Evolutionary conservation across 2,329 filamentous ascomycete species (phyloP).

Genomic region (Rutstroemia sydowiana): DNA sequence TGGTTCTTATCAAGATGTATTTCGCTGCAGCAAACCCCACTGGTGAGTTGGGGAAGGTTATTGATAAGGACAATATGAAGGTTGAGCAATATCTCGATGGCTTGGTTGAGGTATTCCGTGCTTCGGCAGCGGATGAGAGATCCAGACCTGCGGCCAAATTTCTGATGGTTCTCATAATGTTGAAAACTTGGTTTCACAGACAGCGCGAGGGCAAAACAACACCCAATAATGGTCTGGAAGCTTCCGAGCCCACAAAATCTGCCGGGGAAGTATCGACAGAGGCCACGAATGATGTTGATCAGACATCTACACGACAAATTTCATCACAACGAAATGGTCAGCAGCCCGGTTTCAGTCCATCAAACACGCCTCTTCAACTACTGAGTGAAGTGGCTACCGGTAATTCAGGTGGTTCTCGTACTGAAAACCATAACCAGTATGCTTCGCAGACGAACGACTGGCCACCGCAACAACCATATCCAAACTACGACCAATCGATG

Average conservation of each 20-base stretch:
- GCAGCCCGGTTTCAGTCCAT: constrained; percentile 24
- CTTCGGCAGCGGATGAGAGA: constrained; percentile 53
- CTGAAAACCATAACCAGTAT: constrained; percentile 20
- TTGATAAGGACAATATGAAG: constrained; percentile 60
- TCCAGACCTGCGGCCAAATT: constrained; percentile 65
- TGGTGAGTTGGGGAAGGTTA: constrained; percentile 61
- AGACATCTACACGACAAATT: not conserved
- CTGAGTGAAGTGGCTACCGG: constrained; percentile 36
- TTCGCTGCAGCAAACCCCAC: constrained; percentile 53
- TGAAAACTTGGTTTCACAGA: constrained; percentile 51
- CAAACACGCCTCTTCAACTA: constrained; percentile 33
- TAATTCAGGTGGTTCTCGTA: constrained; percentile 24
- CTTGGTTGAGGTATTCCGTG: constrained; percentile 61
- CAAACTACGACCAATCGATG: constrained; percentile 16
- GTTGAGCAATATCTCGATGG: constrained; percentile 59
- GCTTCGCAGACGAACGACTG: constrained; percentile 18
- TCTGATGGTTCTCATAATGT: constrained; percentile 60
- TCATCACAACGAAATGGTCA: constrained; percentile 13
- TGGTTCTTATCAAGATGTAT: constrained; percentile 54
- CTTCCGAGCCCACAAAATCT: not conserved
- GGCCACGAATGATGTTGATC: not conserved
- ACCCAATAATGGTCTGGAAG: not conserved
- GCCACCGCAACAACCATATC: constrained; percentile 16
- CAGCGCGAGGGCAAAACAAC: constrained; percentile 24
- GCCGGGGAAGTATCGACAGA: not conserved